Evolutionary conservation across 805 yeast genomes (phyloP), one percentile per base, ranked within the genome.

Genomic region (Yamadazyma paraphyllophila): DNA sequence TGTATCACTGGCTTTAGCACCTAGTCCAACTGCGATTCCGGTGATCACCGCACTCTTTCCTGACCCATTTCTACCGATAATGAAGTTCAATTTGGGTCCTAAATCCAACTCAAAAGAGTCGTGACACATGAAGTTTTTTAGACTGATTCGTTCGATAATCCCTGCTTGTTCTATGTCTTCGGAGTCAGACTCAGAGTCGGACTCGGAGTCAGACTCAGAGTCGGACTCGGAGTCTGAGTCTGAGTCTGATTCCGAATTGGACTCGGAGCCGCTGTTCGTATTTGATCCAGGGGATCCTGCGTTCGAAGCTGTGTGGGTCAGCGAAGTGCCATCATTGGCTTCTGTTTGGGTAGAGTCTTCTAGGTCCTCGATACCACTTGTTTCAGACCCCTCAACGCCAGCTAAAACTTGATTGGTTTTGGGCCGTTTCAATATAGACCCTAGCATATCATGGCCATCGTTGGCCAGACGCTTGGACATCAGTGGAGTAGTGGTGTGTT

Each of bases 31-130:
- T 7, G 91, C 81, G 1, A 91, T 81, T 0, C 96, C 97, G 0
- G 97, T 89, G 47, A 91, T 67, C 14, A 91, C 77, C 1, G 97
- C 96, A 59, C 88, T 80, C 59, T 91, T 91, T 26, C 98, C 98
- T 32, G 91, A 82, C 2, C 98, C 98, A 58, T 91, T 91, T 46
- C 85, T 74, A 15, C 98, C 98, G 33, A 88, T 84, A 46, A 91
- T 88, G 59, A 91, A 86, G 61, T 91, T 91, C 54, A 91, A 73
- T 44, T 83, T 80, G 0, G 92, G 90, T 1, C 94, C 94, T 27
- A 91, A 74, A 2, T 75, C 77, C 7, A 94, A 66, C 45, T 81
- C 82, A 57, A 94, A 88, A 45, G 87, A 80, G 39, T 81, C 84
- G 60, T 94, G 99, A 53, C 96, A 89, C 96, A 89, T 89, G 62